phyloP scores from a whole-genome alignment of 139 green algal species.

The Klebsormidium nitens region DNA sequence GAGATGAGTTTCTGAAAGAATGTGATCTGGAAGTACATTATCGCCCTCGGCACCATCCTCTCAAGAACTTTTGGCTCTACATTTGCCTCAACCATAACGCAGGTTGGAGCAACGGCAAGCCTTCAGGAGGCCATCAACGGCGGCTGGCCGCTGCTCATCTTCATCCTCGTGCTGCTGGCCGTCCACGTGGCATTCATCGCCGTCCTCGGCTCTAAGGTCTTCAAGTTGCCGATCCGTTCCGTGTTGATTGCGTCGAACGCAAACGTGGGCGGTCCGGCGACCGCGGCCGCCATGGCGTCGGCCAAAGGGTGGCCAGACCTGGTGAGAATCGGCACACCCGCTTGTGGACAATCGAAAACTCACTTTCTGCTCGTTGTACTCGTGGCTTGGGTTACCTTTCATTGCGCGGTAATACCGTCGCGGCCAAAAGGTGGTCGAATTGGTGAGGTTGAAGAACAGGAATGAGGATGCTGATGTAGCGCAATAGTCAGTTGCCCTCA shows the following conservation, averaged over 20 bases:
- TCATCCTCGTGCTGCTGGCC: slow-evolving; percentile 14
- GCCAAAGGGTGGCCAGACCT: slow-evolving; percentile 69
- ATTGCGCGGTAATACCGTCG: not conserved
- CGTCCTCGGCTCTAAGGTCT: not conserved
- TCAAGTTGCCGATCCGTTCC: slow-evolving; percentile 1
- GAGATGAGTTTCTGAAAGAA: too few species aligned
- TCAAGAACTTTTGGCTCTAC: too few species aligned
- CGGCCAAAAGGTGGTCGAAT: not conserved
- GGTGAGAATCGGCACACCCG: slow-evolving; percentile 66
- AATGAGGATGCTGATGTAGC: too few species aligned
- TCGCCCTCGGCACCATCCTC: too few species aligned
- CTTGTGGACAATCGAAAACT: slow-evolving; percentile 2
- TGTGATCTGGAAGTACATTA: too few species aligned
- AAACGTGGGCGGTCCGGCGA: slow-evolving; percentile 82
- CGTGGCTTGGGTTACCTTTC: not conserved
- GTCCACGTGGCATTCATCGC: slow-evolving; percentile 5
- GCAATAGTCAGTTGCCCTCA: too few species aligned
- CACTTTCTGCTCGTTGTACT: not conserved
- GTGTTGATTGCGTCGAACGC: slow-evolving; percentile 72
- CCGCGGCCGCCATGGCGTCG: slow-evolving; percentile 79
- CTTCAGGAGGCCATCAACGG: not conserved
- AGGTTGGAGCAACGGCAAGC: not conserved
- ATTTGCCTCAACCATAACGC: too few species aligned
- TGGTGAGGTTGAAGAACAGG: too few species aligned
- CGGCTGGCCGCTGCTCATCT: not conserved